Conservation (phyloP, 2,329 filamentous ascomycete species). For the Diatrype stigma region DNA sequence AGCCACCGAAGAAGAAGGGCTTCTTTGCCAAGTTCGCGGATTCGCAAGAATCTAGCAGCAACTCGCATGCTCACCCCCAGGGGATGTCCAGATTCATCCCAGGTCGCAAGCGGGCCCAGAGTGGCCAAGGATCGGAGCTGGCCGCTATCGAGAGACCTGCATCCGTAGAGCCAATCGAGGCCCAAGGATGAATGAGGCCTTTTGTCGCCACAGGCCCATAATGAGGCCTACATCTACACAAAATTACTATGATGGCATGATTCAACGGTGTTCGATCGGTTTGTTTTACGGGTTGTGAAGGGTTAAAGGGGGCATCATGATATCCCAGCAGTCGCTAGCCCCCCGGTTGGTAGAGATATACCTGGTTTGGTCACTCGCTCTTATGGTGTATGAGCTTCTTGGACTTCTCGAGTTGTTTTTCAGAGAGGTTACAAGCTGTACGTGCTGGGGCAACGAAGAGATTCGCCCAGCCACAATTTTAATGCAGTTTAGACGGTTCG, state of each 20-base stretch:
- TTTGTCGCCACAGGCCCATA: neutral
- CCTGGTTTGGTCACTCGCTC: slow-evolving; percentile 15
- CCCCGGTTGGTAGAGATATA: slow-evolving; percentile 10
- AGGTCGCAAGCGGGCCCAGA: slow-evolving; percentile 30
- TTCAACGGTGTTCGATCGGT: slow-evolving; percentile 18
- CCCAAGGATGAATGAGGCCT: slow-evolving; percentile 16
- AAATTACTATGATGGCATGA: slow-evolving; percentile 15
- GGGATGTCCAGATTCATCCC: slow-evolving; percentile 29
- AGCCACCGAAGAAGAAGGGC: slow-evolving; percentile 63
- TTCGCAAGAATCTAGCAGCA: slow-evolving; percentile 23
- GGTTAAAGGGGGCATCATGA: slow-evolving; percentile 15
- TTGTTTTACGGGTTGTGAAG: neutral
- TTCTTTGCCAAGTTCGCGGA: slow-evolving; percentile 82
- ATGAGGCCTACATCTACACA: neutral
- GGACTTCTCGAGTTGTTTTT: slow-evolving; percentile 8
- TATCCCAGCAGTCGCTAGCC: slow-evolving; percentile 22
- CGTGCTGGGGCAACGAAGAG: neutral
- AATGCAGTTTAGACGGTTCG: neutral
- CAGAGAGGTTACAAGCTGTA: slow-evolving; percentile 5
- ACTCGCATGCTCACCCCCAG: slow-evolving; percentile 12
- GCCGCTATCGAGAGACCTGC: slow-evolving; percentile 27
- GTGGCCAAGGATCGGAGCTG: slow-evolving; percentile 28
- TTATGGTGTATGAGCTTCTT: slow-evolving; percentile 9
- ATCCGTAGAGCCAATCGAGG: slow-evolving; percentile 22
- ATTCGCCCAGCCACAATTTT: neutral